A percentile compares a stretch with the other conserved stretches of the same genome.
phyloP scores from a whole-genome alignment of 345 rosid genomes.

The Erysimum cheiranthoides region DNA sequence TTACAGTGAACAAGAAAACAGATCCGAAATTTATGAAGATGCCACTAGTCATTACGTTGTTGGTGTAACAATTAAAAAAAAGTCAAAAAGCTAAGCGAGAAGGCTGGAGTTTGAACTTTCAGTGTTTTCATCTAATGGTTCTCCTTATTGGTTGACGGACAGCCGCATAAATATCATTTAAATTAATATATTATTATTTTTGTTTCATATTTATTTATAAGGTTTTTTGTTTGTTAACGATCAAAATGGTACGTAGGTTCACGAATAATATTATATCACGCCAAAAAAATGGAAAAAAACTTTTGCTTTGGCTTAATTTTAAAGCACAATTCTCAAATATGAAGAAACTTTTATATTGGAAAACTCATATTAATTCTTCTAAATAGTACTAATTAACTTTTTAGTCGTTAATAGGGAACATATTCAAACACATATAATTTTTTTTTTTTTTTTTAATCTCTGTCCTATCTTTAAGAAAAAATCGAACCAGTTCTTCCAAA shows the following conservation, averaged over 20 bases:
- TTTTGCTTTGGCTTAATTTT: not conserved
- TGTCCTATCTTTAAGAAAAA: too few species aligned
- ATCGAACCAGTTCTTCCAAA: too few species aligned
- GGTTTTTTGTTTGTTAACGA: not conserved
- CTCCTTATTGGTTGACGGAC: not conserved
- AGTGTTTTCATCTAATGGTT: conserved; percentile 7
- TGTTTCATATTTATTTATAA: not conserved
- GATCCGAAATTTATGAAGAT: conserved; percentile 38
- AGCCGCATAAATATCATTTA: not conserved
- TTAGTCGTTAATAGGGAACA: not conserved
- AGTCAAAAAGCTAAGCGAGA: conserved; percentile 23
- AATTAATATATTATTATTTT: not conserved
- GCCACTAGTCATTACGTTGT: conserved; percentile 17
- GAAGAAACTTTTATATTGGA: not conserved
- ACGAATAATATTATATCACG: conserved; percentile 3
- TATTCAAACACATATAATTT: too few species aligned
- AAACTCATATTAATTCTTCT: not conserved
- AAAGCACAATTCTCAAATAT: conserved; percentile 15
- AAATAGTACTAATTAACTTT: not conserved
- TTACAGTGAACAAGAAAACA: conserved; percentile 10
- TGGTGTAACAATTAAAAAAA: not conserved
- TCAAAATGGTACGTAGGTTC: not conserved
- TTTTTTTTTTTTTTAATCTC: too few species aligned
- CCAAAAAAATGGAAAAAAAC: not conserved
- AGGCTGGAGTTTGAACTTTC: conserved; percentile 24